Conservation (phyloP, 2,329 filamentous ascomycete genomes). For the Nigrospora sphaerica region DNA sequence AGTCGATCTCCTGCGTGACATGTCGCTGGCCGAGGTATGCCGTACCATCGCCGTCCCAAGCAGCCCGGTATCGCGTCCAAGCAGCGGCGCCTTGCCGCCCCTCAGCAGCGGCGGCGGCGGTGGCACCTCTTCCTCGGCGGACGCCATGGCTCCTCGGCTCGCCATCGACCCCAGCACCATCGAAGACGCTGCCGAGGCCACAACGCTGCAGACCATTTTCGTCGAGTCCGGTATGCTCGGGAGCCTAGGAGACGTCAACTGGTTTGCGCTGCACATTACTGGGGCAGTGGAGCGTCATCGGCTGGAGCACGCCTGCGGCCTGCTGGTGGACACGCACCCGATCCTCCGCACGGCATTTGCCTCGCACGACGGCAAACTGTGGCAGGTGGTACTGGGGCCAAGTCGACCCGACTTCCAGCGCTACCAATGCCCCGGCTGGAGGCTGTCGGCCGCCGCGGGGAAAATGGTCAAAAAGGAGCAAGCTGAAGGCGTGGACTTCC, state of each 20-base stretch:
- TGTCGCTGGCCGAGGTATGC: conserved; percentile 38
- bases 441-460: conserved; percentile 28
- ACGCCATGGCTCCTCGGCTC: conserved; percentile 32
- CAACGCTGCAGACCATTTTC: conserved; percentile 37
- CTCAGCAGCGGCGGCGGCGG: not conserved
- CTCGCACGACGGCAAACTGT: conserved; percentile 35
- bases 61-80: conserved; percentile 8
- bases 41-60: conserved; percentile 9
- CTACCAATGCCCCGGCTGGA: conserved; percentile 30
- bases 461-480: conserved; percentile 38
- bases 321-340: conserved; percentile 36
- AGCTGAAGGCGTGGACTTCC: conserved; percentile 28
- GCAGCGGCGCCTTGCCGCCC: not conserved
- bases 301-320: conserved; percentile 38
- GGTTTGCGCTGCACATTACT: conserved; percentile 40
- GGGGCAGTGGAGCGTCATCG: conserved; percentile 32
- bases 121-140: not conserved
- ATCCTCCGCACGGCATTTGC: conserved; percentile 50
- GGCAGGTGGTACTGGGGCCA: conserved; percentile 38
- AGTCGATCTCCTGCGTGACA: conserved; percentile 32
- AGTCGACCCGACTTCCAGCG: conserved; percentile 36
- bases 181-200: conserved; percentile 40
- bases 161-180: conserved; percentile 33
- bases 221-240: conserved; percentile 41
- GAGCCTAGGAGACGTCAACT: conserved; percentile 36